Evolutionary conservation across 768 basidiomycete genomes (phyloP), one percentile per base, ranked within the genome.

Genomic region (Agaricus bisporus): DNA sequence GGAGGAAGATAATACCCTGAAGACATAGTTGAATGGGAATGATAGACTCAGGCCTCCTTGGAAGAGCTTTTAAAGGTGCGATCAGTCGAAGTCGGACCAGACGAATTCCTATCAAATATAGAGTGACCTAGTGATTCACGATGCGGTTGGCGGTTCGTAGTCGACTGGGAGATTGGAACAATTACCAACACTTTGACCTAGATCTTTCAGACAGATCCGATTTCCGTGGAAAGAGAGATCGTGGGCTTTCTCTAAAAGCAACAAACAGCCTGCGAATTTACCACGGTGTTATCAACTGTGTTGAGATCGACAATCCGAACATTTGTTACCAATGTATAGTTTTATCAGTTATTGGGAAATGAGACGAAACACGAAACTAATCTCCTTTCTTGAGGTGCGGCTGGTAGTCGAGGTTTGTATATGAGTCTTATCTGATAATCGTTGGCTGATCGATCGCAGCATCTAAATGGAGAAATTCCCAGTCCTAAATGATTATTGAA

Each of bases 1-100:
- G 72, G 73, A 41, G 65, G 60, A n/a, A 73, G 61, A 35, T 59
- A 59, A 32, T 63, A 70, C 18, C 69, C 70, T 26, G 71, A 68
- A 41, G 72, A 71, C 71, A 73, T 73, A 26, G 57, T 55, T 51
- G 36, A 35, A 29, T n/a, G 41, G 44, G 53, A 44, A 32, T 39
- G 28, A 28, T 5, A 35, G 41, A 43, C 32, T 44, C 17, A 36
- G 20, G 35, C 37, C 28, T n/a, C 36, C 32, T 20, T 9, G 11
- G 15, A 29, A n/a, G 57, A 51, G 59, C 63, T 63, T 67, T 64
- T 65, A 58, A 55, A 55, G 26, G 48, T 25, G 42, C 29, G 39
- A 43, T 46, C 3, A 28, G 35, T 35, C 46, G 17, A 43, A 29
- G 29, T 35, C 41, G 28, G 29, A 48, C 46, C 41, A 14, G 35